Evolutionary conservation across 805 yeast species (phyloP), one percentile per base, ranked within the genome.

Genomic region (Wickerhamomyces bisporus): DNA sequence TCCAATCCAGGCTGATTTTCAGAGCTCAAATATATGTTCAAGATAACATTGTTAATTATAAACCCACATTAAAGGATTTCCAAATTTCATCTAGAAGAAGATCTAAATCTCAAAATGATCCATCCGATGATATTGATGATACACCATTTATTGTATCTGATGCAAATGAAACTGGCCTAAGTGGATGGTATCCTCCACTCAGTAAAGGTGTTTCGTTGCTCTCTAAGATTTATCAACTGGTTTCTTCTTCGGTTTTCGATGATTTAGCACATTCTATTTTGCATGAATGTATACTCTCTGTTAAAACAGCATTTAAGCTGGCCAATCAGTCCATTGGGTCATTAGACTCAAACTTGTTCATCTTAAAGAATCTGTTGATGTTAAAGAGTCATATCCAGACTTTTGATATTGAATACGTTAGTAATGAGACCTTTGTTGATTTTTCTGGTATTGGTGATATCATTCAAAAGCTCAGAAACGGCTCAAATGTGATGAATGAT

Each of bases 221-320:
- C 23, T 79, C 87, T 25, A 83, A 78, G 54, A 81, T 89, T 17
- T 86, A 86, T 54, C 94, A 86, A 50, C 65, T 88, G 50, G 74
- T 91, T 26, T 81, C 81, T 47, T 78, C 89, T 2, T 64, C 72
- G 11, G 84, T 87, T 2, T 91, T 89, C 62, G 95, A 87, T 56
- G 95, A 86, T 53, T 62, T 89, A 46, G 95, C 96, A 0, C 95
- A 87, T 57, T 77, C 83, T 40, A 79, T 87, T 36, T 84, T 91
- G 4, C 96, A 86, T 54, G 73, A 82, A 31, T 81, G 93, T 49
- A 73, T 87, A 26, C 52, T 63, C 13, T 76, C 93, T 6, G 60
- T 87, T 48, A 72, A 73, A 39, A 60, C 64, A 13, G 81, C 83
- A 11, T 71, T 71, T 45, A 62, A 66, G 4, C 50, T 74, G 18